Base-by-base conservation (phyloP, 2,329 filamentous ascomycete genomes). In the Colletotrichum sp. region DNA sequence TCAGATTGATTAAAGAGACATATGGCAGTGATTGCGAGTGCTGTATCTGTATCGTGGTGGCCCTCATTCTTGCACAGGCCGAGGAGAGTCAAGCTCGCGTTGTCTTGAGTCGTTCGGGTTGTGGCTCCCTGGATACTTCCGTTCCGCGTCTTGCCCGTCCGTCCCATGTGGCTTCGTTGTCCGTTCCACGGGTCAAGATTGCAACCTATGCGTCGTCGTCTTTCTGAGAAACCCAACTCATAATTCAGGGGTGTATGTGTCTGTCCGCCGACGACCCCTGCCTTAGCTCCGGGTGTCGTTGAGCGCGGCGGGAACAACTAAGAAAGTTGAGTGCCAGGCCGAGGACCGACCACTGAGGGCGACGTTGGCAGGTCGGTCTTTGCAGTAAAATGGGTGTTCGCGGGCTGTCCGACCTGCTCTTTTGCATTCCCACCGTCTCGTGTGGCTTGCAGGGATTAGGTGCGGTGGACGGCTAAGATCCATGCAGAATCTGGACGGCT, bases 401-500 rank as follows among this genome's bases (percentile, higher is more conserved):
- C 59, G 64, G 70, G 28, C 74, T n/a, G 71, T 65, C 66, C 65
- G 60, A 66, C 65, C 26, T 66, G 66, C 34, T 61, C 64, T 76
- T 65, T 66, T 43, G 64, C 59, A 66, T 63, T 76, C 65, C 65
- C 74, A 67, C 74, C 74, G 52, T 76, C 74, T 71, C 67, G 65
- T 76, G 71, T 76, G 74, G 74, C 74, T 76, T 76, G 71, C 74
- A 76, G 43, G 74, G 71, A 76, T 76, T 32, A 39, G 21, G 59
- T 59, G 48, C 70, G 70, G 70, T 75, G 60, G 74, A 67, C 71
- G 65, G 66, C 74, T 67, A 71, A 52, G 16, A 70, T 34, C 74
- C 74, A 61, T 76, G 74, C 61, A 74, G 71, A 76, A 76, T 76
- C 74, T 76, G 18, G 71, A 76, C 74, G 74, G 71, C 74, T 76